Evolutionary conservation across 2,329 filamentous ascomycete genomes (phyloP).

Genomic region (Aphanoascus verrucosus): DNA sequence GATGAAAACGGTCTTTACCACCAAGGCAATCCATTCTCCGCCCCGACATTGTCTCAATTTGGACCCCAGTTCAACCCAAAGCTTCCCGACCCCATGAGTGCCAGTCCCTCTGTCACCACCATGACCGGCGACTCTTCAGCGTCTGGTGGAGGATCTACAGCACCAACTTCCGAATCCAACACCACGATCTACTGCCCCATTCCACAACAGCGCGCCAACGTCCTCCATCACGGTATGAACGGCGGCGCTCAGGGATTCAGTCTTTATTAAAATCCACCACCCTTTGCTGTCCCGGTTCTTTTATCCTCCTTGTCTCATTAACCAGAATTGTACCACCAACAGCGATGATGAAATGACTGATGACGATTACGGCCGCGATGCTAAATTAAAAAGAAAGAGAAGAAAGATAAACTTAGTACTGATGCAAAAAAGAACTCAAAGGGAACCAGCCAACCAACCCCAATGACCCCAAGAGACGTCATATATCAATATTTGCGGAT

Average conservation of each 20-base stretch:
- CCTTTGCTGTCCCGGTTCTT: slow-evolving; percentile 3
- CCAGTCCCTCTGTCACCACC: neutral
- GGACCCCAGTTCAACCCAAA: slow-evolving; percentile 8
- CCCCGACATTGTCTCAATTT: slow-evolving; percentile 5
- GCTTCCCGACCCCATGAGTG: neutral
- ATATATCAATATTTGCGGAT: slow-evolving; percentile 8
- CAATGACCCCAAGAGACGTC: neutral
- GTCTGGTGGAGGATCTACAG: slow-evolving; percentile 4
- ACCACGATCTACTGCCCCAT: slow-evolving; percentile 25
- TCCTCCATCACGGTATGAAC: slow-evolving; percentile 16
- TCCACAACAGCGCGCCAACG: slow-evolving; percentile 20
- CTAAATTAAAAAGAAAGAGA: slow-evolving; percentile 8
- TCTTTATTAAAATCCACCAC: slow-evolving; percentile 12
- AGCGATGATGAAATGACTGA: slow-evolving; percentile 11
- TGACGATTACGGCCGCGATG: slow-evolving; percentile 10
- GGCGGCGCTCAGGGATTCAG: slow-evolving; percentile 12
- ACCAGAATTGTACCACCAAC: slow-evolving; percentile 12
- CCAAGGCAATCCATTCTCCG: slow-evolving; percentile 22
- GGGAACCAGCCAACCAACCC: no score
- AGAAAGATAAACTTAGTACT: neutral
- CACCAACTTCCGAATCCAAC: slow-evolving; percentile 19
- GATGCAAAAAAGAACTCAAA: neutral
- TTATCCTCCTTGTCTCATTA: slow-evolving; percentile 8
- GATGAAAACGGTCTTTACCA: slow-evolving; percentile 28
- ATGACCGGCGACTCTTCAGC: slow-evolving; percentile 5